These are phyloP conservation scores for Leccinum arenicola DNA, from an alignment of 768 basidiomycete species.

Conservation along the genomic window DNA sequence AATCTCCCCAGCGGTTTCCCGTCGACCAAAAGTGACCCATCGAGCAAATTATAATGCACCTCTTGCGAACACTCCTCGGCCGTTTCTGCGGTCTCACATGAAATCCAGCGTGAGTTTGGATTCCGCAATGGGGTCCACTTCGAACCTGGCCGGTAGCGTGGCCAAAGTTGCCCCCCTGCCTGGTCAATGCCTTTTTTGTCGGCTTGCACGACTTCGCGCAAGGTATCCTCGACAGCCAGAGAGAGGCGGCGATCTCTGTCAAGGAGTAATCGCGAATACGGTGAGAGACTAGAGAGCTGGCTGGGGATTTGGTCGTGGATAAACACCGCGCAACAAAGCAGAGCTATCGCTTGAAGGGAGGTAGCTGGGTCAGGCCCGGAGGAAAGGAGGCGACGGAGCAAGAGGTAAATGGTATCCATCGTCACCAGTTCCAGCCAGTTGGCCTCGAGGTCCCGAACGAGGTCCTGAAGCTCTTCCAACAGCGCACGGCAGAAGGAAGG, in stretches of 20 bases:
- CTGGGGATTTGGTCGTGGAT: constrained; percentile 27
- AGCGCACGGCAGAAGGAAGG: constrained; percentile 41
- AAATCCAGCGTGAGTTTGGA: constrained; percentile 23
- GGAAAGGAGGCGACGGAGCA: constrained; percentile 37
- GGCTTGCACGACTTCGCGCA: constrained; percentile 5
- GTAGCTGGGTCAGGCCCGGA: constrained; percentile 9
- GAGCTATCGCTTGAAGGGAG: too few relatives aligned
- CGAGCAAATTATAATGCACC: constrained; percentile 22
- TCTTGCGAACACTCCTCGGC: constrained; percentile 15
- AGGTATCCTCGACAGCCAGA: constrained; percentile 17
- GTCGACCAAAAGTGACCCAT: constrained; percentile 27
- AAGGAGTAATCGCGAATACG: constrained; percentile 17
- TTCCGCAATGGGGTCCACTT: constrained; percentile 15
- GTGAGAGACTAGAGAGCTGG: constrained; percentile 1
- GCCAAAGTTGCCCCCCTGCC: constrained; percentile 23
- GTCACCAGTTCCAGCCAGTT: constrained; percentile 42
- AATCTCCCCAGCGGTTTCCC: constrained; percentile 26
- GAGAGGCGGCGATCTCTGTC: constrained; percentile 33
- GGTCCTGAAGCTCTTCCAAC: constrained; percentile 34
- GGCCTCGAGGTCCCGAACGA: constrained; percentile 34
- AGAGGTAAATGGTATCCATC: constrained; percentile 32
- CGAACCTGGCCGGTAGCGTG: constrained; percentile 22
- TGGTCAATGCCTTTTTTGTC: constrained; percentile 16
- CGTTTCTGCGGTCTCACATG: constrained; percentile 13
- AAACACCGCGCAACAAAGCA: constrained; percentile 20